A percentile compares a stretch with the other conserved stretches of the same genome.
phyloP scores from a whole-genome alignment of 2,329 filamentous ascomycete species.

The Kalaharituber pfeilii region DNA sequence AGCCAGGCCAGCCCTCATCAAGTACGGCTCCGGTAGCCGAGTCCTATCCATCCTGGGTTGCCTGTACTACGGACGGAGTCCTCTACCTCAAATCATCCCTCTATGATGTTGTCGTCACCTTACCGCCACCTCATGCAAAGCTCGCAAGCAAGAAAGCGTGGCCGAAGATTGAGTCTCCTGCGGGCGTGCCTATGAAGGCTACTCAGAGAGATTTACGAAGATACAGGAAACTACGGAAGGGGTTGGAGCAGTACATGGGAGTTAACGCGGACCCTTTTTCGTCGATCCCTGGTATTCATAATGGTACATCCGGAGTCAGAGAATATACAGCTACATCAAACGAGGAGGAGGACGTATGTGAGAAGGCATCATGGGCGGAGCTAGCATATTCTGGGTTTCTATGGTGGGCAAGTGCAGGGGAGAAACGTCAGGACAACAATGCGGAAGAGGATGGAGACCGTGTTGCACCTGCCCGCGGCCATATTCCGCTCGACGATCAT shows the following conservation, averaged over 20 bases:
- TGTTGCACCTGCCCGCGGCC: slow-evolving; percentile 2
- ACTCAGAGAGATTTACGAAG: slow-evolving; percentile 79
- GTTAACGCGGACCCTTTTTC: slow-evolving; percentile 3
- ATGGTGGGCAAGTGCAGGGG: slow-evolving; percentile 78
- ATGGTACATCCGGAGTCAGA: slow-evolving; percentile 23
- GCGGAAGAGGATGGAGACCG: slow-evolving; percentile 28
- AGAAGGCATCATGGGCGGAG: slow-evolving; percentile 51
- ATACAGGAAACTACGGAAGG: slow-evolving; percentile 50
- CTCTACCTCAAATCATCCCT: slow-evolving; percentile 69
- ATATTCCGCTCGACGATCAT: neutral
- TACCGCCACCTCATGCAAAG: slow-evolving; percentile 47
- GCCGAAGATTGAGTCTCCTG: slow-evolving; percentile 51
- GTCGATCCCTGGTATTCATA: too few relatives aligned
- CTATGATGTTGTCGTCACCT: slow-evolving; percentile 75
- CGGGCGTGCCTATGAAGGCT: slow-evolving; percentile 53
- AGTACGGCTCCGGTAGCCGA: slow-evolving; percentile 27
- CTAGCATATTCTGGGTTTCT: slow-evolving; percentile 70
- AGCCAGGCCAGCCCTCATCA: slow-evolving; percentile 26
- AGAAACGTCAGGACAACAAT: slow-evolving; percentile 46
- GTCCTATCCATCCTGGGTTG: slow-evolving; percentile 54
- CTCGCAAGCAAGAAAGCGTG: slow-evolving; percentile 46
- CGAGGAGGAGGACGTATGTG: slow-evolving; percentile 30
- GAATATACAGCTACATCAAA: slow-evolving; percentile 3
- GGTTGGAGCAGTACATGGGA: slow-evolving; percentile 30
- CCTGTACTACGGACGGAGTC: slow-evolving; percentile 90